Evolutionary conservation across 768 basidiomycete species (phyloP), one percentile per base, ranked within the genome.

Genomic region (Lentinula sp.): DNA sequence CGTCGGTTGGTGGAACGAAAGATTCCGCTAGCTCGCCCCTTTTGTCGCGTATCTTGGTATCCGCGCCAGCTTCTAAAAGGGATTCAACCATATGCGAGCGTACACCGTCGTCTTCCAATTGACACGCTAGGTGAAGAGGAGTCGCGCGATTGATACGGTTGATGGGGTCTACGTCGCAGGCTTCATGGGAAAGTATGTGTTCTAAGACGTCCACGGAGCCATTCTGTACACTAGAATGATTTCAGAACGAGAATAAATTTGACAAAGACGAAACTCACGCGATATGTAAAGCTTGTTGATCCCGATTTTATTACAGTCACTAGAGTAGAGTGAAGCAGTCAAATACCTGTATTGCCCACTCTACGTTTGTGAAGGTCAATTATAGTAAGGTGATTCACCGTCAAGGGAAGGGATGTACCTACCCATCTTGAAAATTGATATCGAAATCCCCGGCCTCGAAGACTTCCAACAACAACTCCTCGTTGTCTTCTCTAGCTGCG

Each of bases 391-490:
- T 36, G 39, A 60, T 39, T 39, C 46, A 28, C 49, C 54, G 23
- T 54, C 53, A 61, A 50, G 62, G 45, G 41, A 49, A 50, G 45
- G 60, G 59, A 61, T 32, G 37, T 48, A 79, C 89, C 65, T 68
- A 91, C 91, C 90, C 89, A 68, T 93, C 91, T 66, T 79, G 77
- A 66, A 77, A 85, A 72, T 95, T 95, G 63, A 93, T 86, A 69
- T 93, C 82, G 65, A 85, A 87, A 3, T 67, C 66, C 5, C 76
- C 83, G 41, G 83, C 68, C 18, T 81, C 76, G 60, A 92, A 81
- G 13, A 89, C 74, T 54, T 86, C 83, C 1, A 81, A 66, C 23
- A 93, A 68, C 63, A 88, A 70, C 4, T 88, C 90, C 64, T 86
- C 84, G 71, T 90, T 85, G 74, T 93, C 91, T 16, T 71, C 66